Evolutionary conservation across 176 grass and related monocot species (phyloP).

Genomic region (Thinopyrum elongatum): DNA sequence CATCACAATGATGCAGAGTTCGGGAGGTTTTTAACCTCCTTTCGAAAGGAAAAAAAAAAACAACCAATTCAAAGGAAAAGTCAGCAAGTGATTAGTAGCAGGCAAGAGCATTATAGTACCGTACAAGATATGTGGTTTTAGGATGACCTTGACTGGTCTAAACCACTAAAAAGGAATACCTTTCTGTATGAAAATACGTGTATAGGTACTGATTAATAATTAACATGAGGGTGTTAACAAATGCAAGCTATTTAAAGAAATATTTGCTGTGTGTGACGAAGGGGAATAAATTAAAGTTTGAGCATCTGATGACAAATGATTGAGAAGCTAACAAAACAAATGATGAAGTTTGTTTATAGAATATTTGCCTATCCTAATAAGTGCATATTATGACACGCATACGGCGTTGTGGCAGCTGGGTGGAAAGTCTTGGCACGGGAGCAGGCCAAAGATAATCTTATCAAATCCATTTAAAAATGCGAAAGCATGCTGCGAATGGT

Average conservation of each 20-base stretch:
- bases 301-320: constrained; percentile 61
- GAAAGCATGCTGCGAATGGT: constrained; percentile 26
- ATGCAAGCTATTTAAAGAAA: constrained; percentile 24
- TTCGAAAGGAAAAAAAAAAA: no score
- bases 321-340: constrained; percentile 52
- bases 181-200: background rate
- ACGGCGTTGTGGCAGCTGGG: constrained; percentile 11
- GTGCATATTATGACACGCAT: constrained; percentile 40
- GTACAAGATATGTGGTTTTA: background rate
- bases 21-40: background rate
- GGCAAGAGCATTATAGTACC: background rate
- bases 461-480: constrained; percentile 36
- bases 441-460: constrained; percentile 32
- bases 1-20: no score
- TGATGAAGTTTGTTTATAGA: constrained; percentile 46
- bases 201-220: background rate
- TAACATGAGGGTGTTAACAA: constrained; percentile 6
- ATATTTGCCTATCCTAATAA: constrained; percentile 42
- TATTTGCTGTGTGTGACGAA: constrained; percentile 6
- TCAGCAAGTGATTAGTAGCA: background rate
- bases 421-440: constrained; percentile 28
- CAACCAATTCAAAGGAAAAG: background rate
- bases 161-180: background rate
- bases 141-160: background rate
- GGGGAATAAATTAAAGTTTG: constrained; percentile 31